Evolutionary conservation across 371 early-diverging fungal species (phyloP).

Genomic region (Parasitella parasitica): DNA sequence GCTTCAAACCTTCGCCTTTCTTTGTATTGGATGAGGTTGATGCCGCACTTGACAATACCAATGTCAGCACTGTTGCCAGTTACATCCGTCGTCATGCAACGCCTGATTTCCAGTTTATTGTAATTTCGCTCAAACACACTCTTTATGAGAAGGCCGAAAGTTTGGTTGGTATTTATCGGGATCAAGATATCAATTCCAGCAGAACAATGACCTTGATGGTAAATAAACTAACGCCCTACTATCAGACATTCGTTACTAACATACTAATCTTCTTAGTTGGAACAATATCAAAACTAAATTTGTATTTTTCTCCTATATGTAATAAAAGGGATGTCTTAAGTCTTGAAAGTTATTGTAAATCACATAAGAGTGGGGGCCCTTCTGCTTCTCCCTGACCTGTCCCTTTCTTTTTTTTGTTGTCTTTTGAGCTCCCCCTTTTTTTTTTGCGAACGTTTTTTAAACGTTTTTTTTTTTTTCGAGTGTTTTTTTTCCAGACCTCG

Average conservation of each 20-base stretch:
- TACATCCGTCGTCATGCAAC: constrained; percentile 77
- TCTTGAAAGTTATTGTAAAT: background rate
- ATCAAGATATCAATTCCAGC: constrained; percentile 83
- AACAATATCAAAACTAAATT: constrained; percentile 21
- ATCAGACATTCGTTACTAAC: background rate
- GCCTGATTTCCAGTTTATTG: constrained; percentile 91
- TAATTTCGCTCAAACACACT: constrained; percentile 95
- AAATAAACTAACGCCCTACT: background rate
- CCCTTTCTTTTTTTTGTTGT: background rate
- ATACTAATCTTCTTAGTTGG: constrained; percentile 11
- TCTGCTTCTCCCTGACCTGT: background rate
- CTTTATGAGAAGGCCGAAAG: constrained; percentile 95
- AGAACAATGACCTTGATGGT: constrained; percentile 81
- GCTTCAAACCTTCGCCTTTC: constrained; percentile 96
- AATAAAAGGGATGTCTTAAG: background rate
- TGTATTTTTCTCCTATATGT: background rate
- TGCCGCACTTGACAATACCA: constrained; percentile 98
- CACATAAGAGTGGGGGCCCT: background rate
- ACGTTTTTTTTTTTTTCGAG: too few species aligned
- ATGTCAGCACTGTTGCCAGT: constrained; percentile 90
- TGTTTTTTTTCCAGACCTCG: too few species aligned
- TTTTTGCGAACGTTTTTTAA: too few species aligned
- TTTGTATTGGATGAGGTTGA: constrained; percentile 99
- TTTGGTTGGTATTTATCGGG: constrained; percentile 97
- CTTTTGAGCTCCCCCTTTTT: background rate